A percentile compares a stretch with the other conserved stretches of the same genome.
Conservation (phyloP, 2,329 filamentous ascomycete genomes). For the Penicillium sp. region DNA sequence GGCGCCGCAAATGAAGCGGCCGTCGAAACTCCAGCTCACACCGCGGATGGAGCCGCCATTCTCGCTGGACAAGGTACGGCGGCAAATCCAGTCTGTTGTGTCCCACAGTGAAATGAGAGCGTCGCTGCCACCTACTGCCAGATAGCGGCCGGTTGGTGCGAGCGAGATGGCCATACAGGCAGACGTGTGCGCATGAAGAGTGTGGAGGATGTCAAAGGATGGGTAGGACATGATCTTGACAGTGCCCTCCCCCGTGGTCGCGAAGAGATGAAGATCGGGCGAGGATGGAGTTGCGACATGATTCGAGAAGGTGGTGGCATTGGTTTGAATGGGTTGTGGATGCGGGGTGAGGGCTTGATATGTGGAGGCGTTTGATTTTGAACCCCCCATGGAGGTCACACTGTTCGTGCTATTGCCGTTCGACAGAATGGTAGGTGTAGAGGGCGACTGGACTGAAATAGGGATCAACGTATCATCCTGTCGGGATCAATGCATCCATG, state of each 20-base stretch:
- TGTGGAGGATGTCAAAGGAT: slow-evolving; percentile 40
- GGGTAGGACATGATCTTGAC: slow-evolving; percentile 46
- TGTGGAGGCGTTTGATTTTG: slow-evolving; percentile 19
- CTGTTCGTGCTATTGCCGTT: slow-evolving; percentile 11
- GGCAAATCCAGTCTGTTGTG: slow-evolving; percentile 47
- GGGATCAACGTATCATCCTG: slow-evolving; percentile 46
- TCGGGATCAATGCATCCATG: not conserved
- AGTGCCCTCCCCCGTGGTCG: slow-evolving; percentile 46
- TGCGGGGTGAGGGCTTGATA: slow-evolving; percentile 39
- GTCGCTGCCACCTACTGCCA: slow-evolving; percentile 45
- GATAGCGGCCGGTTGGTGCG: slow-evolving; percentile 44
- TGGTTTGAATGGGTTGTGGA: slow-evolving; percentile 44
- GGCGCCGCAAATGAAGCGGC: slow-evolving; percentile 44
- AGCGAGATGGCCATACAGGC: slow-evolving; percentile 43
- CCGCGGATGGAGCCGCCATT: slow-evolving; percentile 43
- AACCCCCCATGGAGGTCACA: slow-evolving; percentile 5
- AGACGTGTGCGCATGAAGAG: slow-evolving; percentile 45
- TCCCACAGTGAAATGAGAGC: slow-evolving; percentile 48
- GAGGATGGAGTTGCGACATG: slow-evolving; percentile 31
- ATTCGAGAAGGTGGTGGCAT: slow-evolving; percentile 45
- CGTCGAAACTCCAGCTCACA: slow-evolving; percentile 48
- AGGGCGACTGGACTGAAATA: slow-evolving; percentile 38
- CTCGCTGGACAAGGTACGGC: slow-evolving; percentile 41
- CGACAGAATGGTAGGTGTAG: slow-evolving; percentile 28
- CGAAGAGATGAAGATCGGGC: slow-evolving; percentile 40